These are phyloP conservation scores for Botrytis byssoidea DNA, from an alignment of 2,329 filamentous ascomycete genomes.

Conservation along the genomic window DNA sequence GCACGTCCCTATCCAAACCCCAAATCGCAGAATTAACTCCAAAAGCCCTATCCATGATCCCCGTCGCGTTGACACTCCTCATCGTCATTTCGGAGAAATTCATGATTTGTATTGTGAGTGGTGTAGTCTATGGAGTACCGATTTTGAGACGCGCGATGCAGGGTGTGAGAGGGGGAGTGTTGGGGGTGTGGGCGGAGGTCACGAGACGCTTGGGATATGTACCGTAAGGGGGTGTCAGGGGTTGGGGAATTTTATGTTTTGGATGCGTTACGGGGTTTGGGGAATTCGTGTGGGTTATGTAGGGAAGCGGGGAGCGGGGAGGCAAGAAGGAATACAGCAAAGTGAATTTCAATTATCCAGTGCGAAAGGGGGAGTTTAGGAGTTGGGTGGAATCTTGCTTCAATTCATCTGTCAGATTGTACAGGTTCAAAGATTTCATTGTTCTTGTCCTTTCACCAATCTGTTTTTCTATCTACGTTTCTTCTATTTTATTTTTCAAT, in stretches of 20 bases:
- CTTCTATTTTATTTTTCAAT: too few species aligned
- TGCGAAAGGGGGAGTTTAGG: background rate
- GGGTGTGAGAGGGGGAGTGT: background rate
- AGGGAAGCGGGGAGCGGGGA: background rate
- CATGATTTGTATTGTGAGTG: background rate
- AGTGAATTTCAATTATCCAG: background rate
- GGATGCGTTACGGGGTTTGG: background rate
- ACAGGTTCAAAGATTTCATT: background rate
- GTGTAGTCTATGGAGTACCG: background rate
- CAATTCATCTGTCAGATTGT: background rate
- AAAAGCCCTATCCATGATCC: background rate
- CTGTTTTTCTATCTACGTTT: too few species aligned
- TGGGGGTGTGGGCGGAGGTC: background rate
- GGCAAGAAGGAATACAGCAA: too few species aligned
- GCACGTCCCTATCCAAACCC: background rate
- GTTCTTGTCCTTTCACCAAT: too few species aligned
- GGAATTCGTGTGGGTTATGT: background rate
- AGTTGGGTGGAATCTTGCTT: background rate
- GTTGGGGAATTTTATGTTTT: too few species aligned
- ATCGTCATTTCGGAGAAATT: background rate
- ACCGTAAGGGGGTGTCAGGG: background rate
- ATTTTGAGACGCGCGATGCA: background rate
- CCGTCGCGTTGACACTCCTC: background rate
- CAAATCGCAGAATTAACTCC: background rate
- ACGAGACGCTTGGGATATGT: background rate